A percentile compares a stretch with the other conserved stretches of the same genome.
phyloP scores from a whole-genome alignment of 2,329 filamentous ascomycete species.

The Neonectria ditissima region DNA sequence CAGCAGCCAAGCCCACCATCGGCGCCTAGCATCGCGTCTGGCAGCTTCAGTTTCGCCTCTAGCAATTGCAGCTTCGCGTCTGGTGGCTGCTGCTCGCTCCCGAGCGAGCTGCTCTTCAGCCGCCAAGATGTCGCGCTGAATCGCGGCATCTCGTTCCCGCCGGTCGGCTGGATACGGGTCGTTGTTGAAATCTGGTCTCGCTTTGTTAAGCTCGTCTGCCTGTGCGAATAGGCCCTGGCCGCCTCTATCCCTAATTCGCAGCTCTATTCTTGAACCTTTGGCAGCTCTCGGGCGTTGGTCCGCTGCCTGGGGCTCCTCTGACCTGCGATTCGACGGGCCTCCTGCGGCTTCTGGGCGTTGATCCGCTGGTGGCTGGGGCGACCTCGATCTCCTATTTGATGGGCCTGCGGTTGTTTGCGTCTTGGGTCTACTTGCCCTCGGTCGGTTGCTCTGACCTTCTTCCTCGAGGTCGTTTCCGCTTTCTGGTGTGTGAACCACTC shows the following conservation, averaged over 20 bases:
- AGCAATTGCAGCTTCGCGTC: constrained; percentile 7
- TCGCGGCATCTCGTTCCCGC: constrained; percentile 30
- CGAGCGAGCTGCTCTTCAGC: constrained; percentile 33
- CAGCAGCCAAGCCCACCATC: constrained; percentile 38
- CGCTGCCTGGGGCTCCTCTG: too few relatives aligned
- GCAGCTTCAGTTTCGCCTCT: constrained; percentile 12
- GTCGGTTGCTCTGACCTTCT: background rate
- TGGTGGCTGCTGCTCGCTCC: constrained; percentile 22
- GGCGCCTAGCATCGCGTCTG: constrained; percentile 27
- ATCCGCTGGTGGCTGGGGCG: background rate
- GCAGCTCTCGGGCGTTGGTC: background rate
- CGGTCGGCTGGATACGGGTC: constrained; percentile 22
- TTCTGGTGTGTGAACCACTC: constrained; percentile 9
- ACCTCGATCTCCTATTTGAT: background rate
- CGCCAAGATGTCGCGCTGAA: constrained; percentile 38
- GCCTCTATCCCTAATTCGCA: background rate
- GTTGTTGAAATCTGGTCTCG: constrained; percentile 17
- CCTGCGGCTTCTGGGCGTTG: background rate
- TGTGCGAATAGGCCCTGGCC: constrained; percentile 26
- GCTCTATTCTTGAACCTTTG: background rate
- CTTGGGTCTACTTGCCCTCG: background rate
- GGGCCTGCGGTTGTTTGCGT: background rate
- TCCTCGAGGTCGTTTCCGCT: background rate
- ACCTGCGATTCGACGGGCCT: too few relatives aligned
- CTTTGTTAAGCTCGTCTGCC: constrained; percentile 1